phyloP scores from a whole-genome alignment of 2,329 filamentous ascomycete genomes.

The Colletotrichum paranaense region DNA sequence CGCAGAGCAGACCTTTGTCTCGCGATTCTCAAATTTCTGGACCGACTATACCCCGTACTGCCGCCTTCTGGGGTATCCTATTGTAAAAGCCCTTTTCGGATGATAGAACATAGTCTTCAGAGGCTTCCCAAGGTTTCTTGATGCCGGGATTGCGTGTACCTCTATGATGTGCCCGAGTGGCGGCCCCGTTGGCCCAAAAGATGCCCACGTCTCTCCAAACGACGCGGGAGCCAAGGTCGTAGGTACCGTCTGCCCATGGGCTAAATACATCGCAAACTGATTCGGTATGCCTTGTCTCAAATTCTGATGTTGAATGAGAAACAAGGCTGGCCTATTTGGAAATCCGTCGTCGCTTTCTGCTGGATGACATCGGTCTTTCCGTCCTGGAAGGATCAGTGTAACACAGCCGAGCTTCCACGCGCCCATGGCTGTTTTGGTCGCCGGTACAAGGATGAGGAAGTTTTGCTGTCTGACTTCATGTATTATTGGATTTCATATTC shows the following conservation, averaged over 20 bases:
- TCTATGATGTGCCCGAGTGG: background rate
- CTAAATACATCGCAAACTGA: background rate
- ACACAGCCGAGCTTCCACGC: background rate
- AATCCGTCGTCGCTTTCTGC: too few relatives aligned
- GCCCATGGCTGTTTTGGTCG: background rate
- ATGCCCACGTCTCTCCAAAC: background rate
- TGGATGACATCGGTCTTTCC: background rate
- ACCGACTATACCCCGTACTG: background rate
- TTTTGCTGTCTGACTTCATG: background rate
- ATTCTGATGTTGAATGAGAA: background rate
- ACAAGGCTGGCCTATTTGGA: too few relatives aligned
- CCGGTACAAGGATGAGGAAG: too few relatives aligned
- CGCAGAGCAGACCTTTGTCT: too few relatives aligned
- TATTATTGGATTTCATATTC: background rate
- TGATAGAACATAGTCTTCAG: background rate
- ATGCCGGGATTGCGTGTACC: too few relatives aligned
- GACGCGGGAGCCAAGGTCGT: too few relatives aligned
- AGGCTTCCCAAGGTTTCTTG: background rate
- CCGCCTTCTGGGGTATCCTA: background rate
- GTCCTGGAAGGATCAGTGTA: background rate
- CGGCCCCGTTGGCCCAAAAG: background rate
- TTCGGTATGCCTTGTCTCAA: background rate
- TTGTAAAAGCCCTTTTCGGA: background rate
- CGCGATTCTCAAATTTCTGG: too few relatives aligned
- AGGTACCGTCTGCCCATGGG: background rate